These are phyloP conservation scores for Phoma sp. DNA, from an alignment of 2,329 filamentous ascomycete genomes.

Conservation along the genomic window DNA sequence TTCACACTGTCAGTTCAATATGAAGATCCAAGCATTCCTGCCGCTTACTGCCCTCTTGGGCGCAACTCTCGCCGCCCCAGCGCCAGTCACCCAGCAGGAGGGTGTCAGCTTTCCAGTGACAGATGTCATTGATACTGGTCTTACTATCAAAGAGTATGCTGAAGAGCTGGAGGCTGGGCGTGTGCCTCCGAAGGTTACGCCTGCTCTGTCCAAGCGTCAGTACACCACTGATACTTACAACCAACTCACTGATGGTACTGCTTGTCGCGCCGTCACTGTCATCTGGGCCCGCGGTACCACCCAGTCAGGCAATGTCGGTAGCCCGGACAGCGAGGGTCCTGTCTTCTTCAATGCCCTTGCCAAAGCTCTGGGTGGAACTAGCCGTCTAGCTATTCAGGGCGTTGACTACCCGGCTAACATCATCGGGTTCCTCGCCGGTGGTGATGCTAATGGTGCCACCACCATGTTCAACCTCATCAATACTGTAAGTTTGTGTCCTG, in stretches of 20 bases:
- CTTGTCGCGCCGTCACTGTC: conserved; percentile 56
- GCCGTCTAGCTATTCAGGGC: conserved; percentile 59
- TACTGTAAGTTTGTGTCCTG: conserved; percentile 32
- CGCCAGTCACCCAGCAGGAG: conserved; percentile 11
- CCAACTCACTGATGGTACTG: conserved; percentile 39
- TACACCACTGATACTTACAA: conserved; percentile 36
- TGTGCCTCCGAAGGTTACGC: conserved; percentile 4
- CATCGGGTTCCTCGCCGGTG: conserved; percentile 54
- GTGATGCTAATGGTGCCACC: conserved; percentile 52
- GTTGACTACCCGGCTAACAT: conserved; percentile 58
- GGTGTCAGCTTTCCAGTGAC: conserved; percentile 36
- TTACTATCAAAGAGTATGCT: conserved; percentile 34
- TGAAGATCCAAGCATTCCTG: conserved; percentile 30
- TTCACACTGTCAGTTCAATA: conserved; percentile 11
- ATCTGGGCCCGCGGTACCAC: conserved; percentile 63
- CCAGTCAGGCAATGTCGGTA: conserved; percentile 59
- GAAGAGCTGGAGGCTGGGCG: conserved; percentile 26
- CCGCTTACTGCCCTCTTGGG: conserved; percentile 24
- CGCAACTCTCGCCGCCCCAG: conserved; percentile 24
- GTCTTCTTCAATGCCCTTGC: conserved; percentile 57
- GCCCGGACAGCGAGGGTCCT: conserved; percentile 51
- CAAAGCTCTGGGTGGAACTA: conserved; percentile 46
- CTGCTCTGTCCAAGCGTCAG: conserved; percentile 21
- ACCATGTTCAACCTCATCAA: conserved; percentile 51
- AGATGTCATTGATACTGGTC: conserved; percentile 29